Conservation (phyloP, 2,329 filamentous ascomycete genomes). For the Ascochyta pisi region DNA sequence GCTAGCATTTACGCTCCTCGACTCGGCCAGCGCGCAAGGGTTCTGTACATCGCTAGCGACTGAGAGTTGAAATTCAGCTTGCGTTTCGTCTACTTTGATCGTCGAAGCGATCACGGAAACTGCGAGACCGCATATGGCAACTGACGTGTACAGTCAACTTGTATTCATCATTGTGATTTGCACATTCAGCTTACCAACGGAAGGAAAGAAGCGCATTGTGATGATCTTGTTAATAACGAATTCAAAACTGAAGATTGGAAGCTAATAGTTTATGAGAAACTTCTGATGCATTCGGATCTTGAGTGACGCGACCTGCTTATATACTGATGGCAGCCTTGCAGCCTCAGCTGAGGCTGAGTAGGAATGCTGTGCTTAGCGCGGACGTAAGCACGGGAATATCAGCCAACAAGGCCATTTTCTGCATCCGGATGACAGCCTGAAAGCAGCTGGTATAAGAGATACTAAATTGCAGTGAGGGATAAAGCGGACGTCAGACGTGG, state of each 20-base stretch:
- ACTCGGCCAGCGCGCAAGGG: constrained; percentile 35
- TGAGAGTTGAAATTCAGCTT: neutral
- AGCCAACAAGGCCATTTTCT: constrained; percentile 2
- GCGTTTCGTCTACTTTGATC: neutral
- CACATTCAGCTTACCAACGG: neutral
- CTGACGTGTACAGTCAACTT: neutral
- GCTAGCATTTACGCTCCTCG: constrained; percentile 33
- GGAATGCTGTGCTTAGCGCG: constrained; percentile 2
- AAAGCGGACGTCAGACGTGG: too few species aligned
- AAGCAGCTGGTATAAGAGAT: neutral
- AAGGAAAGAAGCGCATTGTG: constrained; percentile 3
- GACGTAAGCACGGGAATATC: constrained; percentile 10
- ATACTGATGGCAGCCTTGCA: constrained; percentile 1
- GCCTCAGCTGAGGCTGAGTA: constrained; percentile 16
- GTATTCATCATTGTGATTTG: neutral
- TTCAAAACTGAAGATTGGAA: neutral
- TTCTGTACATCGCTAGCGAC: constrained; percentile 12
- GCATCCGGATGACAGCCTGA: constrained; percentile 3
- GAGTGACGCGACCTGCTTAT: neutral
- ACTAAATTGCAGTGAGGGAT: too few species aligned
- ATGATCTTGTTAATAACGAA: neutral
- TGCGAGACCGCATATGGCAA: neutral
- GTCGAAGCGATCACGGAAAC: neutral
- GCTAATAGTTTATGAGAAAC: neutral
- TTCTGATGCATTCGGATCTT: neutral